Percentiles rank a stretch among this genome's conserved stretches.
Evolutionary conservation across 768 basidiomycete genomes (phyloP).

Genomic region (Trametes gibbosa): DNA sequence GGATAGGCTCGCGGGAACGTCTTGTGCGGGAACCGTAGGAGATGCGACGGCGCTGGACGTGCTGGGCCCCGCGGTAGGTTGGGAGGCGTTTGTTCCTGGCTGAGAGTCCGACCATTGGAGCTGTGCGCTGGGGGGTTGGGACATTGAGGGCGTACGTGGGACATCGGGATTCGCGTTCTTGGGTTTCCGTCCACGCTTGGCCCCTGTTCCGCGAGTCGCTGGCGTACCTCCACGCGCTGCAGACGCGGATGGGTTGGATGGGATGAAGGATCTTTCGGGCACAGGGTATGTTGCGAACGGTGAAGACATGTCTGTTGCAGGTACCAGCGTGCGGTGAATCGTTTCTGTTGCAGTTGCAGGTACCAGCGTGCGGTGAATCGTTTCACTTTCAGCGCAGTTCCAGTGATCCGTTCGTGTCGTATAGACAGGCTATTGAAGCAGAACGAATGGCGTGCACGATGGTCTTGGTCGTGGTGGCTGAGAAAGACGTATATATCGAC

Average conservation of each 20-base stretch:
- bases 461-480: neutral
- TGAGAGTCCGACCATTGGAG: slow-evolving; percentile 14
- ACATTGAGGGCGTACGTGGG: slow-evolving; percentile 18
- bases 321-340: no score
- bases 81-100: neutral
- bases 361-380: no score
- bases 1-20: neutral
- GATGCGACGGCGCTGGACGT: neutral
- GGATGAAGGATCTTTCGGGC: slow-evolving; percentile 27
- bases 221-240: slow-evolving; percentile 17
- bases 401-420: neutral
- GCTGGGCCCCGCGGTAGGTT: slow-evolving; percentile 7
- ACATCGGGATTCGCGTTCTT: slow-evolving; percentile 24
- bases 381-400: neutral
- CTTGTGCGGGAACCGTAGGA: slow-evolving; percentile 4
- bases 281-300: slow-evolving; percentile 28
- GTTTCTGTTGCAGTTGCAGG: neutral
- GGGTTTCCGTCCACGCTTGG: slow-evolving; percentile 34
- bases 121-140: slow-evolving; percentile 1
- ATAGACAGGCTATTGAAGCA: neutral
- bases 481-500: neutral
- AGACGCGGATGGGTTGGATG: slow-evolving; percentile 13
- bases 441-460: neutral
- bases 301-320: slow-evolving; percentile 20
- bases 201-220: slow-evolving; percentile 22